Evolutionary conservation across 2,329 filamentous ascomycete genomes (phyloP).

Genomic region (Escovopsis weberi): DNA sequence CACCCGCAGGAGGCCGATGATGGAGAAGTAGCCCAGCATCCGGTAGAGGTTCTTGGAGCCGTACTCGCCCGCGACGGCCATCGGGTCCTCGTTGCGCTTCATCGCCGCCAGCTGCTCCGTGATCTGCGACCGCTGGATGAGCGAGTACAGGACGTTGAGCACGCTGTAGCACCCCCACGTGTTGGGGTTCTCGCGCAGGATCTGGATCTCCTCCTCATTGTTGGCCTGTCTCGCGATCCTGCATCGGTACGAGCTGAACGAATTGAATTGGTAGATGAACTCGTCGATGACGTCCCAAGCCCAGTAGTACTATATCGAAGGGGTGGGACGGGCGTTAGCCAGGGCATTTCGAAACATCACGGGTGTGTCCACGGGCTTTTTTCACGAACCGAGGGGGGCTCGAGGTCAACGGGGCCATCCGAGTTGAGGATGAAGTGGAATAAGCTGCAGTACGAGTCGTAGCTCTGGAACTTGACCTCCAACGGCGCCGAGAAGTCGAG

Average conservation of each 20-base stretch:
- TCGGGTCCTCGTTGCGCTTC: conserved; percentile 84
- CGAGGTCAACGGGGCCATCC: conserved; percentile 93
- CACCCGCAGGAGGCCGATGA: conserved; percentile 90
- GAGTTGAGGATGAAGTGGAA: conserved; percentile 99
- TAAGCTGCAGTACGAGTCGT: conserved; percentile 97
- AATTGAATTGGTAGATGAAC: conserved; percentile 99
- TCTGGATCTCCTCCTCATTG: conserved; percentile 83
- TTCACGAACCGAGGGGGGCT: conserved; percentile 77
- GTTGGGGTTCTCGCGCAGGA: conserved; percentile 92
- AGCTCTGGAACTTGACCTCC: conserved; percentile 95
- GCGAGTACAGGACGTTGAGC: conserved; percentile 96
- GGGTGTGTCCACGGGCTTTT: neutral
- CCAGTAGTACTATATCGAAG: conserved; percentile 71
- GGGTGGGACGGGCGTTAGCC: conserved; percentile 1
- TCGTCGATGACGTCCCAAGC: conserved; percentile 99
- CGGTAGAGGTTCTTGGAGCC: conserved; percentile 87
- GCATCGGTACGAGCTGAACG: conserved; percentile 94
- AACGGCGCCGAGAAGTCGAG: conserved; percentile 92
- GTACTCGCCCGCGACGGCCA: conserved; percentile 84
- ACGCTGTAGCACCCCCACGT: conserved; percentile 99
- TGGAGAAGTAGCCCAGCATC: conserved; percentile 98
- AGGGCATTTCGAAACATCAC: neutral
- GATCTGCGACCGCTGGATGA: conserved; percentile 97
- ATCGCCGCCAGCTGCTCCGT: conserved; percentile 91
- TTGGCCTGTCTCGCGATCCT: conserved; percentile 68